Percentiles rank a stretch among this genome's conserved stretches.
Evolutionary conservation across 345 rosid genomes (phyloP).

Genomic region (Eucalyptus sp.): DNA sequence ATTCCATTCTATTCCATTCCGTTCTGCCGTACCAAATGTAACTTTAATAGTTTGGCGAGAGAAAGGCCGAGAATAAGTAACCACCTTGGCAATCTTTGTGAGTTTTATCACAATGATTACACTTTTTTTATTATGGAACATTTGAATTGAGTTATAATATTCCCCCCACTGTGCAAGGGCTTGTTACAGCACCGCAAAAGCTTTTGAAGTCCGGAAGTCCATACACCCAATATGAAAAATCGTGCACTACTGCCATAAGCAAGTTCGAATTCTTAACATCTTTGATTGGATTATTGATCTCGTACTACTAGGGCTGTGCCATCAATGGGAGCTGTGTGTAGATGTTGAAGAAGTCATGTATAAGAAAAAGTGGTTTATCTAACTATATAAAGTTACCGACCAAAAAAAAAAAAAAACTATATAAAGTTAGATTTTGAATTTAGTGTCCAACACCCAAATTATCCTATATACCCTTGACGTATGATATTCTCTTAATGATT

Average conservation of each 20-base stretch:
- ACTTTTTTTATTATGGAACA: background rate
- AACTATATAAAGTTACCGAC: background rate
- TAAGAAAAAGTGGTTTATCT: background rate
- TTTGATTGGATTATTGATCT: background rate
- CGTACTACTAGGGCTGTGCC: background rate
- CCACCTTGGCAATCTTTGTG: background rate
- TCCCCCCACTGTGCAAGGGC: background rate
- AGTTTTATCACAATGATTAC: background rate
- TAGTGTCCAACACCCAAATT: background rate
- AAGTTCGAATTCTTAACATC: background rate
- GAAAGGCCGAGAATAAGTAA: background rate
- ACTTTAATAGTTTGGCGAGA: background rate
- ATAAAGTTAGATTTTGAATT: background rate
- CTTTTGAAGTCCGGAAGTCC: background rate
- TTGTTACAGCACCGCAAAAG: background rate
- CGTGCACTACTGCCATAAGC: background rate
- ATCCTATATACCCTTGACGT: background rate
- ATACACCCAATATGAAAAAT: background rate
- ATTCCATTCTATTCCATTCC: background rate
- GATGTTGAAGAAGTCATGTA: background rate
- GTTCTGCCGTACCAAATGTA: accelerated
- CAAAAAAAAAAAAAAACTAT: background rate
- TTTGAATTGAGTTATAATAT: background rate
- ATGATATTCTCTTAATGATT: background rate
- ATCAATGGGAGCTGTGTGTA: background rate